Evolutionary conservation across 345 rosid genomes (phyloP), one percentile per base, ranked within the genome.

Genomic region (Bruguiera sexangula): DNA sequence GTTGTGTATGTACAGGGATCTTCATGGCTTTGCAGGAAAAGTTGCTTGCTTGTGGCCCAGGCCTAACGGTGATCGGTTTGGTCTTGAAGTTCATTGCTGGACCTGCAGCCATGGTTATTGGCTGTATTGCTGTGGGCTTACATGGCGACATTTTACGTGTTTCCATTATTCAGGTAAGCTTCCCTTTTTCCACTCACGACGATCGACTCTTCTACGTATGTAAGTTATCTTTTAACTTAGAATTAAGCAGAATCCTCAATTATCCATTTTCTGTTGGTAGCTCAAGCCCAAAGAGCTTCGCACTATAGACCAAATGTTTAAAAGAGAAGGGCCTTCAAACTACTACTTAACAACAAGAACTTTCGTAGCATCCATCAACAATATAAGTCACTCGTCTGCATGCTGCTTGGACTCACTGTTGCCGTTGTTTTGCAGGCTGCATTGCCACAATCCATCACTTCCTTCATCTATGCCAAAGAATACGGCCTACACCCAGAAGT

Each of bases 1-100:
- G 50, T 15, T 43, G 50, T 3, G 3, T 43, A 43, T 10, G 48
- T 76, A 78, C 82, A 91, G 98, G 97, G 53, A 89, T 91, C 21
- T 94, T 91, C 85, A 88, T 94, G 84, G 98, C 96, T 32, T 72
- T 78, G 60, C 97, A 94, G 74, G 83, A 82, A 67, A 94, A 86
- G 68, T 53, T 94, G 73, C 76, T 94, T 53, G 85, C 88, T 10
- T 94, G 98, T 32, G 97, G 97, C 2, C 22, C 87, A 31, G 76
- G 82, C 39, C 67, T 85, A 27, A 80, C 95, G 0, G 53, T 77
- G 5, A 72, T 83, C 9, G 93, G 91, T 24, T 86, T 90, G 93
- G 70, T 86, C 3, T 75, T 88, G 64, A 85, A 72, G 73, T 90
- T 90, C 74, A 75, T 88, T 0, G 93, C 88, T 2, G 93, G 93